Evolutionary conservation across 805 yeast species (phyloP), one percentile per base, ranked within the genome.

Genomic region (Clavispora asparagi): DNA sequence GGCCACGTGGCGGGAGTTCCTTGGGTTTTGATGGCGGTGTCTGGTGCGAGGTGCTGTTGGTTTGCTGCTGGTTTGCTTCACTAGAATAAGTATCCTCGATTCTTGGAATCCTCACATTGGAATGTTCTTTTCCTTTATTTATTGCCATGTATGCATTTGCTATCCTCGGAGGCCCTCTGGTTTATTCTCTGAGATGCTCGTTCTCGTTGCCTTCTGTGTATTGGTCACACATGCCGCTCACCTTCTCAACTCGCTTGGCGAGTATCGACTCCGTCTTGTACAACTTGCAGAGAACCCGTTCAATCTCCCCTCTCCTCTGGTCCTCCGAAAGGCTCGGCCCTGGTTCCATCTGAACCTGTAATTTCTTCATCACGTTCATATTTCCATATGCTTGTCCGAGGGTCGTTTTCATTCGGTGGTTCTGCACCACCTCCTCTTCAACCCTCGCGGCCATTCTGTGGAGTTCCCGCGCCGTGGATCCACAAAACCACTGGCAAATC

Each of bases 1-100:
- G 85, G 48, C 54, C 31, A 67, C 70, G 27, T 68, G 78, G 73
- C 61, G 65, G 47, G 74, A 74, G 3, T 68, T 76, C 43, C 54
- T 78, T 19, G 78, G 77, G 6, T 37, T 58, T 39, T 57, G 54
- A 45, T 8, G 19, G 40, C 23, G n/a, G n/a, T 19, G 23, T 19
- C 5, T 19, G 23, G 23, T 5, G 23, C 23, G 23, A 19, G 33
- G 7, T 27, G 29, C 29, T 27, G 12, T 27, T 27, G 35, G 9
- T 12, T 10, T 31, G 35, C 16, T 31, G 35, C 35, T 31, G 35
- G 35, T 31, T 31, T 14, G 17, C 17, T n/a, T 31, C 35, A 31
- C 13, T 31, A 31, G 35, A 31, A 30, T 30, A 30, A 8, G 29
- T 19, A 19, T 19, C 23, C 23, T 19, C 23, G 23, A 19, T 19